Conservation (phyloP, 192 early-diverging fungal species). For the Coemansia sp. region DNA sequence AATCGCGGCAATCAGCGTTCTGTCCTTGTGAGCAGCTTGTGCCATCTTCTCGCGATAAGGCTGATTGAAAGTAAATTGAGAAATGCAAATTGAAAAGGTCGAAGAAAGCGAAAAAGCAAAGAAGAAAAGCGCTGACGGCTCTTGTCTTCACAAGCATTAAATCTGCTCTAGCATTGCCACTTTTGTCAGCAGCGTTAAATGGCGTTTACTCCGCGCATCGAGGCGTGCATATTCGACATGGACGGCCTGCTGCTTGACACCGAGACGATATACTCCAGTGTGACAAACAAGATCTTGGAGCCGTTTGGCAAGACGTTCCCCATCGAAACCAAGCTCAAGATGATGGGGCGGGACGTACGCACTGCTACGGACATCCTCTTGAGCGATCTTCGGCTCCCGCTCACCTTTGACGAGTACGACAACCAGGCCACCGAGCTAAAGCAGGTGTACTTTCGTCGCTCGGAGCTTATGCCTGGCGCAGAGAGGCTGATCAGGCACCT, state of each 20-base stretch:
- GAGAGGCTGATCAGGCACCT: constrained; percentile 75
- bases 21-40: constrained; percentile 31
- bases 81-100: too few species aligned
- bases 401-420: constrained; percentile 84
- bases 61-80: background rate
- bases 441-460: constrained; percentile 61
- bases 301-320: constrained; percentile 71
- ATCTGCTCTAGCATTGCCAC: background rate
- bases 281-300: constrained; percentile 80
- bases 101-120: too few species aligned
- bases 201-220: constrained; percentile 45
- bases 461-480: constrained; percentile 69
- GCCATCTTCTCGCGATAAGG: constrained; percentile 24
- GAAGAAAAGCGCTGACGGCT: too few species aligned
- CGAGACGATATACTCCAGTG: constrained; percentile 87
- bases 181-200: background rate
- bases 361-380: constrained; percentile 67
- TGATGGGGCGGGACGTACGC: constrained; percentile 69
- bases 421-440: constrained; percentile 61
- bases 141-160: background rate
- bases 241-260: constrained; percentile 85
- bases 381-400: constrained; percentile 64
- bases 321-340: constrained; percentile 69
- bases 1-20: constrained; percentile 56
- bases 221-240: constrained; percentile 82